Conservation (phyloP, 495 filamentous ascomycete species). For the Tuber aestivum region DNA sequence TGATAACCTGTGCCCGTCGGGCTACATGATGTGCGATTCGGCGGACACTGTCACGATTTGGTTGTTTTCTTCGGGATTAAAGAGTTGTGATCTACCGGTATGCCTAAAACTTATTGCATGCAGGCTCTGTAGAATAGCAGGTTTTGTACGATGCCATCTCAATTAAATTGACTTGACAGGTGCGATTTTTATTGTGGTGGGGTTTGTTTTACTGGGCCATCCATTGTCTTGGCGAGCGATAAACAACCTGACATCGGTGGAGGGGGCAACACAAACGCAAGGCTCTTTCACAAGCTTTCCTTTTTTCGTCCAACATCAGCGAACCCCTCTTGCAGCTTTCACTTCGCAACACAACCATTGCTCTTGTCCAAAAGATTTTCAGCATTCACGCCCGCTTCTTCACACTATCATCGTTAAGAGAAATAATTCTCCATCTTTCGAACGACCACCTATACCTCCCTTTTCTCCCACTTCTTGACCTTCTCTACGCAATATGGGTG, state of each 20-base stretch:
- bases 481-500: conserved; percentile 32
- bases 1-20: conserved; percentile 2
- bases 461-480: conserved; percentile 17
- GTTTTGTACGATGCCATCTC: neutral
- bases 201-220: neutral
- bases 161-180: neutral
- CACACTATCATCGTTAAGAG: neutral
- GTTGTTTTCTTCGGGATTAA: neutral
- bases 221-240: neutral
- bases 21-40: neutral
- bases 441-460: neutral
- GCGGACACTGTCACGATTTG: neutral
- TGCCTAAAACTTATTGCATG: neutral
- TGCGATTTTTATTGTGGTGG: neutral
- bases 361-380: conserved; percentile 25
- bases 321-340: conserved; percentile 23
- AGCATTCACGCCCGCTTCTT: conserved; percentile 19
- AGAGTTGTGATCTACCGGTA: neutral
- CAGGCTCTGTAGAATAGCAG: neutral
- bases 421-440: neutral
- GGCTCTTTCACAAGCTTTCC: neutral
- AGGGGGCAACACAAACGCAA: neutral
- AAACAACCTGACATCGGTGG: neutral
- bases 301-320: neutral
- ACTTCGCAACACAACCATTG: conserved; percentile 25